Evolutionary conservation across 2,329 filamentous ascomycete genomes (phyloP).

Genomic region (Fusarium fujikuroi): DNA sequence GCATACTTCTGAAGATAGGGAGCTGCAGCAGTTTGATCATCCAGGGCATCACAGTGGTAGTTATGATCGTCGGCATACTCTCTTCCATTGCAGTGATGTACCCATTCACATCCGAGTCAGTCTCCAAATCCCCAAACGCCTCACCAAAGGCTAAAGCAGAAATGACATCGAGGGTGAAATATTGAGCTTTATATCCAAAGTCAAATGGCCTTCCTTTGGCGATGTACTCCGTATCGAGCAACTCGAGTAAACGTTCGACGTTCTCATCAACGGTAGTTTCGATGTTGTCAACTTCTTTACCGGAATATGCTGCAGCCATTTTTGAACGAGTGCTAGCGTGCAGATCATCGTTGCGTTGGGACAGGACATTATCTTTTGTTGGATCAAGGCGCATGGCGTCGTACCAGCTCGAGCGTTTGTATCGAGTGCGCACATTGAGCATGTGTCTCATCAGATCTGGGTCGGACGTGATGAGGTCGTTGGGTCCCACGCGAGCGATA

Average conservation of each 20-base stretch:
- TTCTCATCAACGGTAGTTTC: not conserved
- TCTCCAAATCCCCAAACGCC: not conserved
- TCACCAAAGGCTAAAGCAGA: not conserved
- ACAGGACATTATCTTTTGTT: not conserved
- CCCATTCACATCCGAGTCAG: not conserved
- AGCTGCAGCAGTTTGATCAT: not conserved
- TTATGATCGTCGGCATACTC: not conserved
- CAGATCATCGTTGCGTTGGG: not conserved
- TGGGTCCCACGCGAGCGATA: not conserved
- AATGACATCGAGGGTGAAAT: not conserved
- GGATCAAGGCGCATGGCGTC: not conserved
- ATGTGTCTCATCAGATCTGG: not conserved
- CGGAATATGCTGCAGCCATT: not conserved
- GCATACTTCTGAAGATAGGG: not conserved
- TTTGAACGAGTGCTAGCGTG: not conserved
- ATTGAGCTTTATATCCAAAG: not conserved
- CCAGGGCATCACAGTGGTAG: not conserved
- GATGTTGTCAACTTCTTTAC: not conserved
- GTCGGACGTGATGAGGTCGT: not conserved
- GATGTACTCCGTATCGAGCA: not conserved
- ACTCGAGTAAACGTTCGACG: fast-evolving
- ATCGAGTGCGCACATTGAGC: not conserved
- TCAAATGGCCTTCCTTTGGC: not conserved
- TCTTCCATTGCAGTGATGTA: not conserved
- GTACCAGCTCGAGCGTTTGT: not conserved